Conservation (phyloP, 78 protist genomes). For the Isochrysis galbana region DNA sequence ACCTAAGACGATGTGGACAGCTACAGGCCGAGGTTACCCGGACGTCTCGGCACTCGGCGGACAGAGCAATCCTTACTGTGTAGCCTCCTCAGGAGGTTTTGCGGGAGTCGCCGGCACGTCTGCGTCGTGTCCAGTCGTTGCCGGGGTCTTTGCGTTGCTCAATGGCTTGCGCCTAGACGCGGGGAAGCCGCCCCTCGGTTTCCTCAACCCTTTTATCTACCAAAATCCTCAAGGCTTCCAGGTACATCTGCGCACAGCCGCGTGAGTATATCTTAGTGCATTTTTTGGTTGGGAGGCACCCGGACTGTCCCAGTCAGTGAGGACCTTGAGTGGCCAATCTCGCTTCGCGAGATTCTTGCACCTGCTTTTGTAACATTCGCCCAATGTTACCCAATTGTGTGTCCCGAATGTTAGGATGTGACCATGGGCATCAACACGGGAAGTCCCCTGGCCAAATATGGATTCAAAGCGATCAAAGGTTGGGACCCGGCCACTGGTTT, state of each 20-base stretch:
- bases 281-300: too few species aligned
- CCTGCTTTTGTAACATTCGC: too few species aligned
- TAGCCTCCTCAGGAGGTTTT: background rate
- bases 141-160: constrained; percentile 57
- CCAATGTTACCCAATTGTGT: too few species aligned
- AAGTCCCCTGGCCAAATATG: constrained; percentile 24
- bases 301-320: too few species aligned
- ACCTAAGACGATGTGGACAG: background rate
- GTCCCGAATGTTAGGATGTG: too few species aligned
- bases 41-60: constrained; percentile 40
- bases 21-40: constrained; percentile 44
- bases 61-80: background rate
- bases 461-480: constrained; percentile 59
- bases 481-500: constrained; percentile 67
- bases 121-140: constrained; percentile 57
- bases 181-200: constrained; percentile 64
- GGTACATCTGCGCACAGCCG: too few species aligned
- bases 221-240: constrained; percentile 36
- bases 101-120: constrained; percentile 58
- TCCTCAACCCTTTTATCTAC: constrained; percentile 76
- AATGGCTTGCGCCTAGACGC: constrained; percentile 43
- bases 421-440: constrained; percentile 46
- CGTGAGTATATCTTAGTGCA: too few species aligned
- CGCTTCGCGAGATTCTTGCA: too few species aligned
- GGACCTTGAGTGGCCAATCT: too few species aligned